A percentile compares a stretch with the other conserved stretches of the same genome.
These are phyloP conservation scores for Metarhizium guizhouense DNA, from an alignment of 2,329 filamentous ascomycete species.

Conservation along the genomic window DNA sequence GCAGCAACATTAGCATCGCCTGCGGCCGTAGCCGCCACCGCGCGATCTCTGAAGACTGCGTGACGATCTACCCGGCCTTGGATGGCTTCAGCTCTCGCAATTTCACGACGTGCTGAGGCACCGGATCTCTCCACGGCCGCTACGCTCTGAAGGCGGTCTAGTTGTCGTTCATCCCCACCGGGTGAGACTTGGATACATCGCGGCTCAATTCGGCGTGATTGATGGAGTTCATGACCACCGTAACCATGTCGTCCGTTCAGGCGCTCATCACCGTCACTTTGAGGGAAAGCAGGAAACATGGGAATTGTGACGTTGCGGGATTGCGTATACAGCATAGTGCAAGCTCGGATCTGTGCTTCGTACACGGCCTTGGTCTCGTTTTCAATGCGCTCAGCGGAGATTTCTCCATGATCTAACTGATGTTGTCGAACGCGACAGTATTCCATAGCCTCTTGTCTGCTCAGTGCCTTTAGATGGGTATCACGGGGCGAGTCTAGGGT, in stretches of 20 bases:
- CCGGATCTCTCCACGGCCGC: slow-evolving; percentile 38
- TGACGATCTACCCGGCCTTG: slow-evolving; percentile 43
- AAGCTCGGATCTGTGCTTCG: slow-evolving; percentile 38
- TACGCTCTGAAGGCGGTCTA: slow-evolving; percentile 15
- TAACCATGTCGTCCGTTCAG: slow-evolving; percentile 12
- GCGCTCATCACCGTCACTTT: slow-evolving; percentile 8
- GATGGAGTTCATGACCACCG: slow-evolving; percentile 31
- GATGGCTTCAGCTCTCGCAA: slow-evolving; percentile 40
- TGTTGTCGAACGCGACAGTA: slow-evolving; percentile 53
- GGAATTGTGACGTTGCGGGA: slow-evolving; percentile 9
- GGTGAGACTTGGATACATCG: slow-evolving; percentile 19
- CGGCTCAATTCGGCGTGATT: slow-evolving; percentile 31
- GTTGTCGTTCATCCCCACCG: slow-evolving; percentile 11
- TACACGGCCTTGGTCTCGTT: slow-evolving; percentile 45
- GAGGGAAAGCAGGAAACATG: slow-evolving; percentile 14
- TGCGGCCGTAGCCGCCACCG: slow-evolving; percentile 22
- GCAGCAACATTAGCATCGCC: slow-evolving; percentile 16
- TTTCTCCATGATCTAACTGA: slow-evolving; percentile 47
- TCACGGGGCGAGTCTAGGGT: no score
- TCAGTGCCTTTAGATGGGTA: slow-evolving; percentile 38
- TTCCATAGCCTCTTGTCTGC: slow-evolving; percentile 50
- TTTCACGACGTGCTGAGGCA: slow-evolving; percentile 40
- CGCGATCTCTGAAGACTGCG: slow-evolving; percentile 31
- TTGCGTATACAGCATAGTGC: slow-evolving; percentile 19
- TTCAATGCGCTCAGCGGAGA: slow-evolving; percentile 31